phyloP scores from a whole-genome alignment of 1,284 basidiomycete species.

The Trametes polyzona region DNA sequence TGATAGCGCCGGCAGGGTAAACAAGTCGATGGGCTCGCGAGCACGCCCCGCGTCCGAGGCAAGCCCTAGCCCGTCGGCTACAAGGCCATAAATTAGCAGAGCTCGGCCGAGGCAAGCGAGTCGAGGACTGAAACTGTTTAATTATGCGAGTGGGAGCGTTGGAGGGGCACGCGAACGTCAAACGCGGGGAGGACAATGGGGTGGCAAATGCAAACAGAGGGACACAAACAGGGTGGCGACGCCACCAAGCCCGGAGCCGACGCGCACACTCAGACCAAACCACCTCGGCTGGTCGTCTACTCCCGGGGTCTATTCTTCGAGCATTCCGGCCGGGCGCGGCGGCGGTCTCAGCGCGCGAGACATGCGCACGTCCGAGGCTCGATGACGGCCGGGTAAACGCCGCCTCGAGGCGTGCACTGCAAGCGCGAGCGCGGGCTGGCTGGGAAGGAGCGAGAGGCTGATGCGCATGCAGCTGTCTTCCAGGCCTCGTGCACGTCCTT shows the following conservation, averaged over 20 bases:
- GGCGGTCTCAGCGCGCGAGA: neutral
- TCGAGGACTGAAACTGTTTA: neutral
- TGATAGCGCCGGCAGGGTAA: constrained; percentile 7
- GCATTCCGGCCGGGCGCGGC: neutral
- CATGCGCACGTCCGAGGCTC: no score
- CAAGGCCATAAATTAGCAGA: no score
- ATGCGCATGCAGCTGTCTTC: constrained; percentile 26
- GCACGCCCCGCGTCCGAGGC: no score
- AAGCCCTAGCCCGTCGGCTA: no score
- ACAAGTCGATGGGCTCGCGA: neutral
- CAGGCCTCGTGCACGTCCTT: constrained; percentile 22
- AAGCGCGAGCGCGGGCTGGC: constrained; percentile 3
- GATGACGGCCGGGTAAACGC: constrained; percentile 22
- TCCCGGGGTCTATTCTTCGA: neutral
- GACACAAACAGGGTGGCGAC: constrained; percentile 16
- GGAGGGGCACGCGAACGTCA: neutral
- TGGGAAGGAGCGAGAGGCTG: constrained; percentile 19
- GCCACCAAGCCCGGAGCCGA: constrained; percentile 14
- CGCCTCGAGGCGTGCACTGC: constrained; percentile 29
- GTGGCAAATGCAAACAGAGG: constrained; percentile 14
- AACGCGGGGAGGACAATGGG: constrained; percentile 4
- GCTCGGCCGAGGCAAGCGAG: neutral
- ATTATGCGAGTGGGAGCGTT: neutral
- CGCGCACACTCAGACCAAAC: neutral
- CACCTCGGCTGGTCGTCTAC: neutral